Conservation (phyloP, 2,329 filamentous ascomycete species). For the Neodidymelliopsis sp. region DNA sequence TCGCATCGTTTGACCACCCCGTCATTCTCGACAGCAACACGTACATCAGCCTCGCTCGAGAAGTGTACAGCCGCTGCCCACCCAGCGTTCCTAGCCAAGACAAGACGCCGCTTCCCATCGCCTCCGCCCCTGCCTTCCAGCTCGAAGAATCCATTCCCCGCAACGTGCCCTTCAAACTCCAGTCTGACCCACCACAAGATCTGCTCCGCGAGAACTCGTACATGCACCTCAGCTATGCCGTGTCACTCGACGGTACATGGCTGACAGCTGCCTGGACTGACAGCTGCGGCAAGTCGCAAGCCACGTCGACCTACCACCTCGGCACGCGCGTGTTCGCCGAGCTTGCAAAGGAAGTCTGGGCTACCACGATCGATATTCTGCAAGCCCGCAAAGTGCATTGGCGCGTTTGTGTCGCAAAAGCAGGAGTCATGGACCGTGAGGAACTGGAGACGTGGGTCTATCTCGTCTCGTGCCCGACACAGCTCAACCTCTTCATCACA, state of each 20-base stretch:
- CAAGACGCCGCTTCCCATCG: conserved; percentile 57
- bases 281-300: conserved; percentile 75
- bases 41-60: conserved; percentile 70
- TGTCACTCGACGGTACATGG: conserved; percentile 79
- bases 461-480: conserved; percentile 46
- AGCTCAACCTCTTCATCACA: conserved; percentile 54
- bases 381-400: conserved; percentile 75
- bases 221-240: conserved; percentile 80
- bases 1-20: conserved; percentile 69
- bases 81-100: conserved; percentile 49
- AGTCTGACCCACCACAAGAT: conserved; percentile 71
- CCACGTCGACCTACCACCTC: conserved; percentile 76
- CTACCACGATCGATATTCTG: conserved; percentile 76
- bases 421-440: conserved; percentile 70
- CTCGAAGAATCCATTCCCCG: conserved; percentile 75
- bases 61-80: conserved; percentile 79
- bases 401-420: conserved; percentile 78
- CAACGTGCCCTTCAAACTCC: conserved; percentile 77
- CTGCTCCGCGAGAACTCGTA: conserved; percentile 80
- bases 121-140: conserved; percentile 73
- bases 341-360: conserved; percentile 79
- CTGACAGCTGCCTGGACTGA: conserved; percentile 83
- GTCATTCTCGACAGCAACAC: conserved; percentile 68
- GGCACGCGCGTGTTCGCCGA: conserved; percentile 68
- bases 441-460: conserved; percentile 62